These are phyloP conservation scores for Penicillium simplicissimum DNA, from an alignment of 495 filamentous ascomycete species.

Conservation along the genomic window DNA sequence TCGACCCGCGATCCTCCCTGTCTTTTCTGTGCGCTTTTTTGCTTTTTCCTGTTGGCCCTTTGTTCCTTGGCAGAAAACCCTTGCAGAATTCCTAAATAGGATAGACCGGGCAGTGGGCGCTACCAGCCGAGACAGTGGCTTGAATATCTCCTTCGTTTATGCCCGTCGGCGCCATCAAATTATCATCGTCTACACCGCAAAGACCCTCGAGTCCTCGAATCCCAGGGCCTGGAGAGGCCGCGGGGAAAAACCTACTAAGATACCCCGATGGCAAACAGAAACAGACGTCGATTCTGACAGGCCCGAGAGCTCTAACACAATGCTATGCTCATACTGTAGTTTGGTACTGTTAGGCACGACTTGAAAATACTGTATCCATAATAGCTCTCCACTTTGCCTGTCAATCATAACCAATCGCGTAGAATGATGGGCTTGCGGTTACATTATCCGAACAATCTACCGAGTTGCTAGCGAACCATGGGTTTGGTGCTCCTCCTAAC, in stretches of 20 bases:
- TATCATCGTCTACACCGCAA: neutral
- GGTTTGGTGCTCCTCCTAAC: neutral
- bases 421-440: neutral
- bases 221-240: neutral
- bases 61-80: conserved; percentile 1
- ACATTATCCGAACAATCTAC: conserved; percentile 7
- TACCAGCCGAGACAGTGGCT: neutral
- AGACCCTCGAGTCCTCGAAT: neutral
- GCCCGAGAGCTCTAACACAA: neutral
- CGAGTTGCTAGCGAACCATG: neutral
- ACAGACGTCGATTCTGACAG: neutral
- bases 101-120: neutral
- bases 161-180: conserved; percentile 4
- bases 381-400: neutral
- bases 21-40: neutral
- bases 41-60: neutral
- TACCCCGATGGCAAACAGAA: neutral
- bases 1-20: conserved; percentile 19
- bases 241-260: neutral
- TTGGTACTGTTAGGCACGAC: neutral
- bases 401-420: conserved; percentile 4
- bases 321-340: too few relatives aligned
- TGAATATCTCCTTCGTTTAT: conserved; percentile 1
- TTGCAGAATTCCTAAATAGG: conserved; percentile 16
- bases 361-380: too few relatives aligned